Evolutionary conservation across 2,329 filamentous ascomycete genomes (phyloP), one percentile per base, ranked within the genome.

Genomic region (Clarireedia hainanense): DNA sequence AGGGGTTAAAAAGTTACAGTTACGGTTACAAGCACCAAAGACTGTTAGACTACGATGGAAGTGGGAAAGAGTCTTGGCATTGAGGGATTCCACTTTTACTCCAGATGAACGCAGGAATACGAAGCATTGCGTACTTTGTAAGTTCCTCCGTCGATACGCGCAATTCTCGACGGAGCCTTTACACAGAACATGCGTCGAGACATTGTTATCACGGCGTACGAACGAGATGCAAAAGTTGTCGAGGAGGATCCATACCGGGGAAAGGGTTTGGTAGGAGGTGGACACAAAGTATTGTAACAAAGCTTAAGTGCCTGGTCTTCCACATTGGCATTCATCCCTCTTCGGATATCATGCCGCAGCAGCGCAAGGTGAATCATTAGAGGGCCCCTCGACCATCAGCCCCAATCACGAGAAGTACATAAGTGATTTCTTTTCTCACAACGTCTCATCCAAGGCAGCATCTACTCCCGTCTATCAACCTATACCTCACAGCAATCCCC

Each of bases 31-130:
- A 30, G 9, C 6, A 24, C 20, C 17, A 40, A 40, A 12, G 7
- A 37, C 15, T n/a, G 17, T 14, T 14, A 40, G 15, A 40, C 17
- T 40, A n/a, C 6, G 17, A n/a, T n/a, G 39, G 39, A 40, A n/a
- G 9, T 40, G 39, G 39, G 39, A 40, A 40, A 40, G 39, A 40
- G 39, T 40, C 39, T 40, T 27, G 37, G 30, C 20, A 6, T 24
- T 10, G 36, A 50, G n/a, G 6, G 27, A 26, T 50, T 50, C 49
- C 49, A 50, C 49, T 50, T 50, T 50, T 26, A 14, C 48, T 50
- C 15, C 10, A 50, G 30, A 37, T 30, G 27, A 30, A 30, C 27
- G 27, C 10, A 20, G 3, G 20, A 20, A 20, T 20, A 30, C 20
- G 20, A 2, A 20, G 20, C 20, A 20, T 20, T 20, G 20, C 20